phyloP scores from a whole-genome alignment of 257 asterid genomes.

The Rubia yunnanensis region DNA sequence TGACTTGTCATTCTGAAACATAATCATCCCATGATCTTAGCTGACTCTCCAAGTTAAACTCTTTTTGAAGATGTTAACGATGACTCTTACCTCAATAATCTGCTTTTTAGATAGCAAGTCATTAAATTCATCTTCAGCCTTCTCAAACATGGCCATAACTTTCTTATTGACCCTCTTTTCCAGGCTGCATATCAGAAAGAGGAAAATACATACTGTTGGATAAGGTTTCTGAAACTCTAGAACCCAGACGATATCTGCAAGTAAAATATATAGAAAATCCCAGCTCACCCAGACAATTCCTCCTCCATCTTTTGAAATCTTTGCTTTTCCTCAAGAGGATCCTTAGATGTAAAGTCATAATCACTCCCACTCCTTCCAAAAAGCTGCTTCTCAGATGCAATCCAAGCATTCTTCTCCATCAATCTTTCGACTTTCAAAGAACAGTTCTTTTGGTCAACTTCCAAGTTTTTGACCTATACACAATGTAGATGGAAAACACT shows the following conservation, averaged over 20 bases:
- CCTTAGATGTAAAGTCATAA: slow-evolving; percentile 77
- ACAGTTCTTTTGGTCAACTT: slow-evolving; percentile 80
- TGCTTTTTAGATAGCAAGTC: slow-evolving; percentile 88
- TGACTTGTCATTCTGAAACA: slow-evolving; percentile 78
- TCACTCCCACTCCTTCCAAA: slow-evolving; percentile 90
- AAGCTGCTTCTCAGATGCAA: slow-evolving; percentile 85
- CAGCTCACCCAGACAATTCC: slow-evolving; percentile 75
- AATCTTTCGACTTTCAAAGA: slow-evolving; percentile 73
- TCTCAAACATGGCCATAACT: slow-evolving; percentile 98
- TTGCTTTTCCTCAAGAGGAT: slow-evolving; percentile 63
- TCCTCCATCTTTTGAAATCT: slow-evolving; percentile 73
- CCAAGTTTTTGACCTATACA: slow-evolving; percentile 80
- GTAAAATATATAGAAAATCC: neutral
- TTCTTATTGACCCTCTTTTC: slow-evolving; percentile 98
- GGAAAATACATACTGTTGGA: slow-evolving; percentile 11
- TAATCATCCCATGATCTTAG: slow-evolving; percentile 18
- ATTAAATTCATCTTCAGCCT: slow-evolving; percentile 95
- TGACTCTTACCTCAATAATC: slow-evolving; percentile 71
- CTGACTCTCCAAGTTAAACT: slow-evolving; percentile 1
- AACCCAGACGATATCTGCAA: neutral
- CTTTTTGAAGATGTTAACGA: slow-evolving; percentile 11
- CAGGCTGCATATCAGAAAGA: slow-evolving; percentile 42
- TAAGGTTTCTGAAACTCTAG: neutral
- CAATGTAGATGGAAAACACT: slow-evolving; percentile 7
- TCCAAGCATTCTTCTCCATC: slow-evolving; percentile 88